Percentiles rank a stretch among this genome's conserved stretches.
Conservation (phyloP, 208 protist genomes). For the Spongospora subterranea region DNA sequence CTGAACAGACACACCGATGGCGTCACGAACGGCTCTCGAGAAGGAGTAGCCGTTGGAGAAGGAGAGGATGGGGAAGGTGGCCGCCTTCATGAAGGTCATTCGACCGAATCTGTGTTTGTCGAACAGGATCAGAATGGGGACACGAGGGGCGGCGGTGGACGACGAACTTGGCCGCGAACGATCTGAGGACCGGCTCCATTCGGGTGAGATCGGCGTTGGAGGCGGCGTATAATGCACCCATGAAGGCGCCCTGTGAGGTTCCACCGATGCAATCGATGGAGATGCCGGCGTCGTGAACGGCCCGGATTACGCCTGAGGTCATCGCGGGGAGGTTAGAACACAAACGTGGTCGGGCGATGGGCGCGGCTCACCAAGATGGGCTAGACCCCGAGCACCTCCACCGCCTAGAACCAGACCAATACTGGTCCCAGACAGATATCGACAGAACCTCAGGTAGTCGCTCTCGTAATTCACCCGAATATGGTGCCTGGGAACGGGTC, state of each 20-base stretch:
- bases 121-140: too few relatives aligned
- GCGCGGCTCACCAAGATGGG: conserved; percentile 19
- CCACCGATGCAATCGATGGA: conserved; percentile 36
- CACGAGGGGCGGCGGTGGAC: too few relatives aligned
- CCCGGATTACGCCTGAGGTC: not conserved
- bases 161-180: not conserved
- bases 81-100: not conserved
- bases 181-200: not conserved
- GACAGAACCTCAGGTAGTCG: not conserved
- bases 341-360: not conserved
- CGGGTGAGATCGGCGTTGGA: conserved; percentile 12
- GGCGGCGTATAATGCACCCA: conserved; percentile 41
- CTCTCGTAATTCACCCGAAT: not conserved
- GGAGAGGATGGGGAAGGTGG: conserved; percentile 50
- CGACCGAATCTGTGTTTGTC: conserved; percentile 15
- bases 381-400: conserved; percentile 10
- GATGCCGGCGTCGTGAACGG: not conserved
- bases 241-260: conserved; percentile 54
- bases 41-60: conserved; percentile 37
- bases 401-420: conserved; percentile 57
- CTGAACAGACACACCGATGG: not conserved
- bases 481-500: conserved; percentile 15
- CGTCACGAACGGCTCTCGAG: not conserved
- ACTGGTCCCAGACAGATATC: conserved; percentile 32
- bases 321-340: not conserved